These are phyloP conservation scores for Chalciporus sp. DNA, from an alignment of 1,284 basidiomycete species.

Conservation along the genomic window DNA sequence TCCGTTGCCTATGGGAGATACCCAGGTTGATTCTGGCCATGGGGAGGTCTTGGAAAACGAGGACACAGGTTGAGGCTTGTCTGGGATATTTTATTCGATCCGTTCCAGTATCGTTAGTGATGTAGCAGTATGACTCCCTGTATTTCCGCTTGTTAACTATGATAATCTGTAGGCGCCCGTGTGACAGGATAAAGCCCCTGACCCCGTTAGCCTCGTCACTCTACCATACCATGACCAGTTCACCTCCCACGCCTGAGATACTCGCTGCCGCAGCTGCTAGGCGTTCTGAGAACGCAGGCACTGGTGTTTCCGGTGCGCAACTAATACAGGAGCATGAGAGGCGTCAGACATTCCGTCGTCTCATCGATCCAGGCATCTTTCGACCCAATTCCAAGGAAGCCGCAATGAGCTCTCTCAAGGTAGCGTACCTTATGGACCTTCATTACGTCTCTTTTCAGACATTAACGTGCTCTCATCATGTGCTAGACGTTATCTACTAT, in stretches of 20 bases:
- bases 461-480: background rate
- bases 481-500: constrained; percentile 64
- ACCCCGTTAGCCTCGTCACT: background rate
- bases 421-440: constrained; percentile 30
- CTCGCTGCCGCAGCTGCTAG: constrained; percentile 51
- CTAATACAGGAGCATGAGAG: constrained; percentile 60
- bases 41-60: constrained; percentile 21
- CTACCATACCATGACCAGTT: constrained; percentile 16
- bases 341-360: constrained; percentile 68
- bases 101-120: constrained; percentile 8
- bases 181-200: background rate
- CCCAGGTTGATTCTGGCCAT: constrained; percentile 20
- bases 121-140: constrained; percentile 1
- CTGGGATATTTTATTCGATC: no score
- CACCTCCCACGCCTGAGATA: constrained; percentile 18
- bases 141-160: background rate
- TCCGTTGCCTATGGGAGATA: constrained; percentile 8
- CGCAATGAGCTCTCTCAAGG: constrained; percentile 64
- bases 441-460: background rate
- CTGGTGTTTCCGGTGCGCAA: constrained; percentile 40
- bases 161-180: background rate
- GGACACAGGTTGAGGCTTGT: constrained; percentile 23
- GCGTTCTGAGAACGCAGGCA: constrained; percentile 33
- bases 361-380: constrained; percentile 77
- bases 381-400: constrained; percentile 67